Percentiles rank a stretch among this genome's conserved stretches.
These are phyloP conservation scores for Schizonepeta tenuifolia DNA, from an alignment of 257 asterid genomes.

Conservation along the genomic window DNA sequence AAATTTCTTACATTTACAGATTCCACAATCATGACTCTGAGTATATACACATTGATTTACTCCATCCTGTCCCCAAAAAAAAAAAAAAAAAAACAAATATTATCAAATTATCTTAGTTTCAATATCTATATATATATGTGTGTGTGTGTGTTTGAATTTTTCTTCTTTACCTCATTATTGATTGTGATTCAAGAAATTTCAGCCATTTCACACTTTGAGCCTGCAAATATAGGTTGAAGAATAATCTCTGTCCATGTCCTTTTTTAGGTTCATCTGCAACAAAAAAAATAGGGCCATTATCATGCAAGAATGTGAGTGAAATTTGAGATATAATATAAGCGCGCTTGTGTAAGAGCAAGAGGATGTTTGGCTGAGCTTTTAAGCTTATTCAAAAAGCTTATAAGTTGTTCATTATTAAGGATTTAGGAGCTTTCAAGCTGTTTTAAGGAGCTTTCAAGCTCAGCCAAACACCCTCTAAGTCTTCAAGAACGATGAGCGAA, in stretches of 20 bases:
- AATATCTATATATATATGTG: background rate
- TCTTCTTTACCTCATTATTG: background rate
- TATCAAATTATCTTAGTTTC: background rate
- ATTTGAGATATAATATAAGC: background rate
- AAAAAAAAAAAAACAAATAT: background rate
- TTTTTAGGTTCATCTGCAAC: background rate
- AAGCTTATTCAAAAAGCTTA: too few species aligned
- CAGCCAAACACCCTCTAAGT: too few species aligned
- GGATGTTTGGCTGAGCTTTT: too few species aligned
- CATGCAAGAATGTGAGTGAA: background rate
- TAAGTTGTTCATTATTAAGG: too few species aligned
- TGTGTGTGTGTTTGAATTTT: too few species aligned
- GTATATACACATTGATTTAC: conserved; percentile 17
- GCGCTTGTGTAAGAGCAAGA: background rate
- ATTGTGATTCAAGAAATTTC: background rate
- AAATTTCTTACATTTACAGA: conserved; percentile 28
- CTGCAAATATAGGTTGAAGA: conserved; percentile 27
- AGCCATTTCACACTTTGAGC: conserved; percentile 19
- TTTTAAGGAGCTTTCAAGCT: too few species aligned
- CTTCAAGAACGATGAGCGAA: background rate
- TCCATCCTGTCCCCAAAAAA: conserved; percentile 28
- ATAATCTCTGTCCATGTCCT: background rate
- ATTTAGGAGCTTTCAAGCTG: too few species aligned
- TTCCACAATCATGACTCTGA: conserved; percentile 18
- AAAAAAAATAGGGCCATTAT: too few species aligned